Evolutionary conservation across 164 flowering plant species (phyloP).

Genomic region (Brasenia schreberi): DNA sequence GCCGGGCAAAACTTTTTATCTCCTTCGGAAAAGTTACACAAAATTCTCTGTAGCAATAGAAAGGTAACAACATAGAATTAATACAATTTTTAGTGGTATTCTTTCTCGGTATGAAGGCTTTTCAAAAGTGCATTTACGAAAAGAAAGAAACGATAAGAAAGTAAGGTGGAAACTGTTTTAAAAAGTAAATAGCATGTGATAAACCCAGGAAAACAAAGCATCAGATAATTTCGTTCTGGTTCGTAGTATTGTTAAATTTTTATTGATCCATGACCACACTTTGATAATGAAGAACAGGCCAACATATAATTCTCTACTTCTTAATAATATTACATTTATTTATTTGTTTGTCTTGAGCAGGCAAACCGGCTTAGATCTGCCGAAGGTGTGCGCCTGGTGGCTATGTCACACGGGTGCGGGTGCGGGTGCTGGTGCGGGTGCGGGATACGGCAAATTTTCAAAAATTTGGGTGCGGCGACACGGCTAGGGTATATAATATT

Average conservation of each 20-base stretch:
- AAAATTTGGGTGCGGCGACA: too few species aligned
- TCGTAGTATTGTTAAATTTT: too few species aligned
- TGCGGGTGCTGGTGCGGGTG: too few species aligned
- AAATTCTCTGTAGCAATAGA: not conserved
- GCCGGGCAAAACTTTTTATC: too few species aligned
- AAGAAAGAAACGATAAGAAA: not conserved
- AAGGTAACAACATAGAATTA: not conserved
- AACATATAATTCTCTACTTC: too few species aligned
- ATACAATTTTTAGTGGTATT: not conserved
- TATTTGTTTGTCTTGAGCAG: slow-evolving; percentile 18
- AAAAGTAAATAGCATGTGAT: not conserved
- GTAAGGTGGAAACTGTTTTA: not conserved
- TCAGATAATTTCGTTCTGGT: not conserved
- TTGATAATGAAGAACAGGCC: too few species aligned
- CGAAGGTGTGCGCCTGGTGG: slow-evolving; percentile 56
- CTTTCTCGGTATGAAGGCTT: not conserved
- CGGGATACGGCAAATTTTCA: too few species aligned
- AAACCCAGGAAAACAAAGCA: not conserved
- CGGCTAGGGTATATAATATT: too few species aligned
- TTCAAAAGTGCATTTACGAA: too few species aligned
- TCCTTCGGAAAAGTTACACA: not conserved
- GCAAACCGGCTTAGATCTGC: slow-evolving; percentile 79
- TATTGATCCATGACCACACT: not conserved
- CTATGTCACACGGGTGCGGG: too few species aligned
- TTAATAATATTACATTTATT: not conserved